Evolutionary conservation across 1,284 basidiomycete species (phyloP).

Genomic region (Singerocomus inundabilis): DNA sequence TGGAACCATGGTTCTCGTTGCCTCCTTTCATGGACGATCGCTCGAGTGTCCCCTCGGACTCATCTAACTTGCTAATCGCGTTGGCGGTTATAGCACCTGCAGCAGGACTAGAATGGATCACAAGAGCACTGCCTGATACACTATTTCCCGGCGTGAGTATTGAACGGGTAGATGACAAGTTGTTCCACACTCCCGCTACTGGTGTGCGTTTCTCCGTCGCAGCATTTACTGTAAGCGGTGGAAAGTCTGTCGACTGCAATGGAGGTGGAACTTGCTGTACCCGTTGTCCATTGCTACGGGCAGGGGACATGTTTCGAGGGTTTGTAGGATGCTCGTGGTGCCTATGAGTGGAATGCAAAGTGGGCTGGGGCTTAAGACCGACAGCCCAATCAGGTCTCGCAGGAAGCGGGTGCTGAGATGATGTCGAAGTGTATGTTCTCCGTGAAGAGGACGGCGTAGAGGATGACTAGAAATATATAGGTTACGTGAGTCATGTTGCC

Average conservation of each 20-base stretch:
- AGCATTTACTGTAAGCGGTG: constrained; percentile 53
- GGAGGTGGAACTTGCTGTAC: constrained; percentile 39
- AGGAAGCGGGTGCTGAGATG: constrained; percentile 75
- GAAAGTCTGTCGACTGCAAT: constrained; percentile 68
- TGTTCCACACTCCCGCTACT: constrained; percentile 67
- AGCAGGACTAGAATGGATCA: constrained; percentile 37
- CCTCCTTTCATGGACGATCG: constrained; percentile 47
- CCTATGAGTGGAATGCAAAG: constrained; percentile 48
- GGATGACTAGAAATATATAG: constrained; percentile 47
- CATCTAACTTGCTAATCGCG: constrained; percentile 39
- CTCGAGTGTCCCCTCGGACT: constrained; percentile 49
- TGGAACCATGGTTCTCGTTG: constrained; percentile 57
- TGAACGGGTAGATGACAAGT: constrained; percentile 51
- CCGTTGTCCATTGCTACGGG: constrained; percentile 36
- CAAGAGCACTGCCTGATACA: constrained; percentile 30
- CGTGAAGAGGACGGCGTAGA: constrained; percentile 77
- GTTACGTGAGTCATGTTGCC: constrained; percentile 7
- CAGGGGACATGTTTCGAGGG: constrained; percentile 43
- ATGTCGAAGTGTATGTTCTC: constrained; percentile 67
- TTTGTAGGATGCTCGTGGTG: constrained; percentile 40
- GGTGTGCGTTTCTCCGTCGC: constrained; percentile 49
- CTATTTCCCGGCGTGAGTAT: constrained; percentile 44
- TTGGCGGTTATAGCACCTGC: constrained; percentile 10
- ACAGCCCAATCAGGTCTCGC: constrained; percentile 83
- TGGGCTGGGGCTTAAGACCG: constrained; percentile 70